Percentiles rank a stretch among this genome's conserved stretches.
These are phyloP conservation scores for Schwanniomyces vanrijiae DNA, from an alignment of 805 yeast genomes.

Conservation along the genomic window DNA sequence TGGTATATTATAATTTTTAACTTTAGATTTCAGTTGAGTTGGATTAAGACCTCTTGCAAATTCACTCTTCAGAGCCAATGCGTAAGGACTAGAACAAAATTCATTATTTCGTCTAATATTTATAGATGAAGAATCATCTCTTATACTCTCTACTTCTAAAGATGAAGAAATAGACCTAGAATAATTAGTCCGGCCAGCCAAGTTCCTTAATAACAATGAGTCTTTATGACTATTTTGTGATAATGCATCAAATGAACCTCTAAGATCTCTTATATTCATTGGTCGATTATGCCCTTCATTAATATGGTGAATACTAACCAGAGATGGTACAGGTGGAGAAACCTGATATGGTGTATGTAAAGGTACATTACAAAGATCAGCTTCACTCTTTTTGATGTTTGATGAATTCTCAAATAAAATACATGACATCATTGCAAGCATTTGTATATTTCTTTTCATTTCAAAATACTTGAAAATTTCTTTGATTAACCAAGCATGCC, in stretches of 20 bases:
- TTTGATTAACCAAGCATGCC: conserved; percentile 62
- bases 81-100: not conserved
- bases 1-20: not conserved
- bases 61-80: not conserved
- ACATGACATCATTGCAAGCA: conserved; percentile 88
- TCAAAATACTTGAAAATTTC: conserved; percentile 67
- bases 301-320: conserved; percentile 11
- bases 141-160: conserved; percentile 10
- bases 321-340: conserved; percentile 30
- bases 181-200: conserved; percentile 4
- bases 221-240: not conserved
- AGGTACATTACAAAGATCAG: conserved; percentile 34
- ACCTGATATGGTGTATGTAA: conserved; percentile 48
- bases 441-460: conserved; percentile 66
- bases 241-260: conserved; percentile 1
- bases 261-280: not conserved
- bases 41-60: conserved; percentile 2
- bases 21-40: not conserved
- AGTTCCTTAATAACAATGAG: not conserved
- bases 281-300: conserved; percentile 4
- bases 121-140: conserved; percentile 8
- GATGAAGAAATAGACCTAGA: conserved; percentile 18
- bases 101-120: not conserved
- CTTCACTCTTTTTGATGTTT: conserved; percentile 16
- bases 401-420: conserved; percentile 50